Percentiles rank a stretch among this genome's conserved stretches.
Conservation (phyloP, 345 rosid genomes). For the Lagerstroemia speciosa region DNA sequence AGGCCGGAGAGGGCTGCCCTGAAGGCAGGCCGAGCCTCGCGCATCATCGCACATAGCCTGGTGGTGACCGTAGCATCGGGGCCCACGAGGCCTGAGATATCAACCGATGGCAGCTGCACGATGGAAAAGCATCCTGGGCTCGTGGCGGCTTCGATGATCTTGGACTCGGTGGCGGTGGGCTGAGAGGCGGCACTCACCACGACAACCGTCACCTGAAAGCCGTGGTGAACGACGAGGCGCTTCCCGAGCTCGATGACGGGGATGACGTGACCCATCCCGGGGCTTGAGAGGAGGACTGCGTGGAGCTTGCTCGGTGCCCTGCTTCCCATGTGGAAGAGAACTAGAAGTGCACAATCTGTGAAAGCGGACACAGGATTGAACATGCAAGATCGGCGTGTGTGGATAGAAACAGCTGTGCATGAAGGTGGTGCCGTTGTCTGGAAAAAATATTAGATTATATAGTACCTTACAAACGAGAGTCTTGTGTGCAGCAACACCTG, state of each 20-base stretch:
- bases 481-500: too few relatives aligned
- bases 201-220: conserved; percentile 35
- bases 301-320: conserved; percentile 19
- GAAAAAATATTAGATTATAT: too few relatives aligned
- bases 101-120: conserved; percentile 22
- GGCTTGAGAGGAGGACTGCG: conserved; percentile 36
- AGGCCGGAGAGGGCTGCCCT: conserved; percentile 23
- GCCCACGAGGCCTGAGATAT: conserved; percentile 23
- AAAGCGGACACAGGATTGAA: too few relatives aligned
- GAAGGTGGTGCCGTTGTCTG: too few relatives aligned
- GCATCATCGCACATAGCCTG: conserved; percentile 25
- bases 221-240: conserved; percentile 25
- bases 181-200: conserved; percentile 12
- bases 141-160: conserved; percentile 12
- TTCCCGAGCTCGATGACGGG: conserved; percentile 49
- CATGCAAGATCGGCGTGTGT: too few relatives aligned
- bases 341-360: not conserved
- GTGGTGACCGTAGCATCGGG: conserved; percentile 21
- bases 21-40: conserved; percentile 23
- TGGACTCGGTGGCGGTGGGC: conserved; percentile 18
- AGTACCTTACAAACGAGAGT: too few relatives aligned
- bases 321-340: not conserved
- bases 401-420: too few relatives aligned
- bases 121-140: conserved; percentile 16
- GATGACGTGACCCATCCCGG: conserved; percentile 56